A percentile compares a stretch with the other conserved stretches of the same genome.
phyloP scores from a whole-genome alignment of 1,139 yeast species.

The Blastobotrys niveus region DNA sequence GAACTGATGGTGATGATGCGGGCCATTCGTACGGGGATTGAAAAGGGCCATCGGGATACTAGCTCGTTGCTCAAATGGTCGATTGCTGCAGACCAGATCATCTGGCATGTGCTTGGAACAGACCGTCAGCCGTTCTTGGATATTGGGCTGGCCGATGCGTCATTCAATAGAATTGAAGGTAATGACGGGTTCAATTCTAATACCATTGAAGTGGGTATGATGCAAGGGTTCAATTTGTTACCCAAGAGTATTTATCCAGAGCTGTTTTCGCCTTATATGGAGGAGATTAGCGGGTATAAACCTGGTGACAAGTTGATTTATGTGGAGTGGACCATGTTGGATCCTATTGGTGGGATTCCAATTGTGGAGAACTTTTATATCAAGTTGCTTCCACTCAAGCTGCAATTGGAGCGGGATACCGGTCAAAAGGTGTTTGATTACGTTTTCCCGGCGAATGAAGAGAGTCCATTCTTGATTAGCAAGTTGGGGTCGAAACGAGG shows the following conservation, averaged over 20 bases:
- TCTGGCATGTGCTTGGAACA: slow-evolving; percentile 64
- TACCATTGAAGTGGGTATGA: slow-evolving; percentile 51
- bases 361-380: slow-evolving; percentile 51
- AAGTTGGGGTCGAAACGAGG: slow-evolving; percentile 14
- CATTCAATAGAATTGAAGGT: slow-evolving; percentile 55
- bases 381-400: slow-evolving; percentile 56
- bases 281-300: slow-evolving; percentile 17
- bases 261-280: slow-evolving; percentile 51
- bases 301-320: slow-evolving; percentile 40
- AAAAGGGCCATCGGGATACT: slow-evolving; percentile 38
- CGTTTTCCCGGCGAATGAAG: slow-evolving; percentile 48
- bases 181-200: slow-evolving; percentile 61
- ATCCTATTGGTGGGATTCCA: slow-evolving; percentile 82
- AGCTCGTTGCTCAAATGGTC: slow-evolving; percentile 48
- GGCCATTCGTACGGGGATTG: slow-evolving; percentile 53
- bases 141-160: slow-evolving; percentile 58
- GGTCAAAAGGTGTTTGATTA: slow-evolving; percentile 59
- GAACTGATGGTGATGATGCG: slow-evolving; percentile 63
- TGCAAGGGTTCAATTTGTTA: slow-evolving; percentile 68
- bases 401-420: slow-evolving; percentile 67
- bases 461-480: slow-evolving; percentile 23
- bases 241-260: slow-evolving; percentile 64
- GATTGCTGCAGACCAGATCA: slow-evolving; percentile 63
- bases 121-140: slow-evolving; percentile 63
- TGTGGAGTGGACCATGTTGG: slow-evolving; percentile 66